A percentile compares a stretch with the other conserved stretches of the same genome.
These are phyloP conservation scores for Globisporangium barbulae DNA, from an alignment of 352 stramenopile genomes.

Conservation along the genomic window DNA sequence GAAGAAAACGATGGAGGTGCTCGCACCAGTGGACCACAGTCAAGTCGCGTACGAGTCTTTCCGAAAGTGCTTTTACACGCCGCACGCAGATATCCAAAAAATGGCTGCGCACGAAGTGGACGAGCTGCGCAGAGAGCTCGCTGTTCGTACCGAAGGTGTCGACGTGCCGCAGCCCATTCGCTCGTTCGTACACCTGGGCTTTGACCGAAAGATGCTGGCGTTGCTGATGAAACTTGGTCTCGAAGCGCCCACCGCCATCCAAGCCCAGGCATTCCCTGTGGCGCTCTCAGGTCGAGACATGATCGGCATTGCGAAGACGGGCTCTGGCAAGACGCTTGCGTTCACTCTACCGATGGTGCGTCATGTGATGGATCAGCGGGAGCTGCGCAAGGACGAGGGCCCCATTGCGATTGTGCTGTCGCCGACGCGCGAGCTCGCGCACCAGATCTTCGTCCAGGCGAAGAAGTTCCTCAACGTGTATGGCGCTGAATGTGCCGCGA, in stretches of 20 bases:
- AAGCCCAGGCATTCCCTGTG: conserved; percentile 79
- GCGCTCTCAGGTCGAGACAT: conserved; percentile 74
- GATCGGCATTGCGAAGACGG: conserved; percentile 93
- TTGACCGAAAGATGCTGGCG: conserved; percentile 66
- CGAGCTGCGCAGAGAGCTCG: conserved; percentile 42
- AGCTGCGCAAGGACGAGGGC: conserved; percentile 67
- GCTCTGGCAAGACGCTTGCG: conserved; percentile 96
- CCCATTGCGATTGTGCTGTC: conserved; percentile 79
- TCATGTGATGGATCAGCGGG: conserved; percentile 86
- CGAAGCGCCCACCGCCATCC: conserved; percentile 78
- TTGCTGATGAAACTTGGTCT: conserved; percentile 68
- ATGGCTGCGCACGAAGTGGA: conserved; percentile 36
- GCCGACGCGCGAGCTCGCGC: conserved; percentile 77
- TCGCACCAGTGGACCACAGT: conserved; percentile 68
- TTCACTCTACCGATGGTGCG: conserved; percentile 95
- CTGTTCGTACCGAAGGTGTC: conserved; percentile 43
- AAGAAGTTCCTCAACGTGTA: conserved; percentile 80
- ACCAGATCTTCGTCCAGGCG: conserved; percentile 81
- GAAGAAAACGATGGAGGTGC: conserved; percentile 72
- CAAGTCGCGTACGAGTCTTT: conserved; percentile 80
- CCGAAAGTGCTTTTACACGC: conserved; percentile 72
- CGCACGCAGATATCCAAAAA: conserved; percentile 35
- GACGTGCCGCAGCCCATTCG: conserved; percentile 56
- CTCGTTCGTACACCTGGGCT: conserved; percentile 72
- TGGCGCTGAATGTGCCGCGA: conserved; percentile 63